phyloP scores from a whole-genome alignment of 345 rosid genomes.

The Populus simonii region DNA sequence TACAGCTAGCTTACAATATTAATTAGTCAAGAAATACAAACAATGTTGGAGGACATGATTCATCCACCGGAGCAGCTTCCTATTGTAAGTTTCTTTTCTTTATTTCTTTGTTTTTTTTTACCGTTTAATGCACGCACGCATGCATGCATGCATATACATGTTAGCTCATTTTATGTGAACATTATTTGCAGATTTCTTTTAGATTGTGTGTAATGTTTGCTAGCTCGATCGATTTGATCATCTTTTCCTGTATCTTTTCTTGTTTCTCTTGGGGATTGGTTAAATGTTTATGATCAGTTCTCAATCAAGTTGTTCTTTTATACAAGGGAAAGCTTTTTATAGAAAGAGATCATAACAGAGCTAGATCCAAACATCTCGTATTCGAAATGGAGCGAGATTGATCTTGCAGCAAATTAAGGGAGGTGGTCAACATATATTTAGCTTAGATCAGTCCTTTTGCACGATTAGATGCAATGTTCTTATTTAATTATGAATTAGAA shows the following conservation, averaged over 20 bases:
- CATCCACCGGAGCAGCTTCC: conserved; percentile 38
- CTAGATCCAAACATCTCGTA: not conserved
- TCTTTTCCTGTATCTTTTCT: not conserved
- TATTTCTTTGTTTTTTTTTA: not conserved
- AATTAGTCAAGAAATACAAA: not conserved
- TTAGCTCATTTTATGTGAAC: not conserved
- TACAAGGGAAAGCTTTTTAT: not conserved
- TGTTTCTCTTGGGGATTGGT: not conserved
- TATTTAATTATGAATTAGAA: not conserved
- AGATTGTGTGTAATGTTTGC: not conserved
- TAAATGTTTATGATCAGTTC: not conserved
- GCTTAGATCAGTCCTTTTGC: not conserved
- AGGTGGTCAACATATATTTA: not conserved
- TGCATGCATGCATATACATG: not conserved
- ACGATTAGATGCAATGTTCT: not conserved
- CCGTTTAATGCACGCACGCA: not conserved
- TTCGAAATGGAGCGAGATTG: not conserved
- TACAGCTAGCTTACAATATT: not conserved
- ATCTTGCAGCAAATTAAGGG: not conserved
- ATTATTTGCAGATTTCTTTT: not conserved
- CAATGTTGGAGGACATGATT: conserved; percentile 47
- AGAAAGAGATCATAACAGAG: not conserved
- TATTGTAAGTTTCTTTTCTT: conserved; percentile 27
- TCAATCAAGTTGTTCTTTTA: not conserved
- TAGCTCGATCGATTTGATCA: no score